Base-by-base conservation (phyloP, 805 yeast genomes). In the Wickerhamomyces queroliae region DNA sequence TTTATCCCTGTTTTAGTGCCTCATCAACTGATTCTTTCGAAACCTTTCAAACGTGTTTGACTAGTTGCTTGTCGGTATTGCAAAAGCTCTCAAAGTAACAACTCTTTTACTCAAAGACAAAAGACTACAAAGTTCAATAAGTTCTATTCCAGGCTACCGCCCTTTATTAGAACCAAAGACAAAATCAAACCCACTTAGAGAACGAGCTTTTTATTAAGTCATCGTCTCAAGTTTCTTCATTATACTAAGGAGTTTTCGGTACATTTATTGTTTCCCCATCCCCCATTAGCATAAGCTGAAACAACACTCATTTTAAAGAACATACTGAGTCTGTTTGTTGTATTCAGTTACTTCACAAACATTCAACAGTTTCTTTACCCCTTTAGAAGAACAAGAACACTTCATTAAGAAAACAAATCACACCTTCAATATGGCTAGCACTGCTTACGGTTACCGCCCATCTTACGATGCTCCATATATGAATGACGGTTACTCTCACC, bases 141-240 rank as follows among this genome's bases (percentile, higher is more conserved):
- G n/a, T n/a, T n/a, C n/a, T n/a, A n/a, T n/a, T n/a, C n/a, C n/a
- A n/a, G n/a, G n/a, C n/a, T n/a, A n/a, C n/a, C n/a, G n/a, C n/a
- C n/a, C n/a, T n/a, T n/a, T n/a, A n/a, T n/a, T n/a, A n/a, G n/a
- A n/a, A n/a, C 5, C 28, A 25, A 25, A 25, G n/a, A 11, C n/a
- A 8, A 33, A 23, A 25, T 12, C 11, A 12, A 19, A 19, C 16
- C 12, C 16, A 20, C 20, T 25, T n/a, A 33, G 22, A 27, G 42
- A 45, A 32, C 68, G 70, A 65, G 62, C 70, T 65, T 65, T 65
- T 65, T 52, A 52, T 53, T 65, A 65, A 65, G 70, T 62, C 46
- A 58, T 65, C 70, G 69, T 52, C 33, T 56, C 47, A n/a, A n/a
- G n/a, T n/a, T n/a, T n/a, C n/a, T n/a, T n/a, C n/a, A n/a, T n/a